These are phyloP conservation scores for Neurospora sp. DNA, from an alignment of 2,329 filamentous ascomycete species.

Conservation along the genomic window DNA sequence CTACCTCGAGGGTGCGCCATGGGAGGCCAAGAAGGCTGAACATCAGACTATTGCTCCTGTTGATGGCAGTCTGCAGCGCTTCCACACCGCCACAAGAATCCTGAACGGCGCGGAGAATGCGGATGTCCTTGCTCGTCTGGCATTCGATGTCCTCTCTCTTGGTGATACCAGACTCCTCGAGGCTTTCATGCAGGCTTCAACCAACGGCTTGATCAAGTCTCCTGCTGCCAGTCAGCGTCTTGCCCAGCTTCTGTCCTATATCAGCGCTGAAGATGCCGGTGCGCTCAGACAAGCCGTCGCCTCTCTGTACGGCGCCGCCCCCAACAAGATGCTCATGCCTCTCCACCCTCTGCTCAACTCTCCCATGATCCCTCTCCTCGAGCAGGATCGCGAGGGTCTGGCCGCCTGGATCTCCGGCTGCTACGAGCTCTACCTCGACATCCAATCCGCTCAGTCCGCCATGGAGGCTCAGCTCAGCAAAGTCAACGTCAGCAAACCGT, in stretches of 20 bases:
- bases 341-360: slow-evolving; percentile 52
- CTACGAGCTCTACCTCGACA: slow-evolving; percentile 40
- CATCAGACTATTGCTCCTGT: slow-evolving; percentile 34
- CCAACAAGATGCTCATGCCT: slow-evolving; percentile 31
- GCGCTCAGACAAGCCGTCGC: slow-evolving; percentile 25
- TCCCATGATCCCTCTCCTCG: slow-evolving; percentile 37
- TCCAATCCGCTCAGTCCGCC: slow-evolving; percentile 31
- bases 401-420: slow-evolving; percentile 41
- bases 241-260: slow-evolving; percentile 14
- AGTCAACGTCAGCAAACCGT: slow-evolving; percentile 38
- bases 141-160: slow-evolving; percentile 39
- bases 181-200: slow-evolving; percentile 15
- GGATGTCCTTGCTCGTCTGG: slow-evolving; percentile 26
- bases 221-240: slow-evolving; percentile 11
- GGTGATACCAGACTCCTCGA: slow-evolving; percentile 32
- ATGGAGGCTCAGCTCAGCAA: slow-evolving; percentile 33
- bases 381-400: slow-evolving; percentile 24
- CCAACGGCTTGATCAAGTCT: slow-evolving; percentile 9
- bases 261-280: slow-evolving; percentile 21
- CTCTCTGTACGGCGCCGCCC: slow-evolving; percentile 17
- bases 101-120: slow-evolving; percentile 19
- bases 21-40: slow-evolving; percentile 20
- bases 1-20: slow-evolving; percentile 48
- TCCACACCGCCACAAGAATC: slow-evolving; percentile 28
- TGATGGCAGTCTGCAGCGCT: slow-evolving; percentile 41